Evolutionary conservation across 1,284 basidiomycete genomes (phyloP).

Genomic region (Abortiporus biennis): DNA sequence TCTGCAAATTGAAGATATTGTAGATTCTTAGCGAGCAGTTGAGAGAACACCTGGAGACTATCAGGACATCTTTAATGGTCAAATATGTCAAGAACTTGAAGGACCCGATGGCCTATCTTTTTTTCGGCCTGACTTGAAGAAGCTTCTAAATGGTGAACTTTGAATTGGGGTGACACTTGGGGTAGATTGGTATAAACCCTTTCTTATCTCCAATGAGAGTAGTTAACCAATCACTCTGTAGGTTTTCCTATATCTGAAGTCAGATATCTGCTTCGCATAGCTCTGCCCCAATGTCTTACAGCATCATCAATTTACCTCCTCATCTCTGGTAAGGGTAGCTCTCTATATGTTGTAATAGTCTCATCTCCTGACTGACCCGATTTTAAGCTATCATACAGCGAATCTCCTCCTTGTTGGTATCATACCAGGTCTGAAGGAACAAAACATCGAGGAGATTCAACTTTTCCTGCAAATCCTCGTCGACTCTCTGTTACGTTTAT

Average conservation of each 20-base stretch:
- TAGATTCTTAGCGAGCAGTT: background rate
- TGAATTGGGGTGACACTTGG: background rate
- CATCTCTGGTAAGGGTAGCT: slow-evolving; percentile 7
- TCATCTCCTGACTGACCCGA: background rate
- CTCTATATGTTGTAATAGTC: background rate
- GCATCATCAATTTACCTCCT: background rate
- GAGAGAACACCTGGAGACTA: background rate
- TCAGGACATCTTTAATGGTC: background rate
- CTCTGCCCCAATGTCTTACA: background rate
- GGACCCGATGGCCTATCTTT: background rate
- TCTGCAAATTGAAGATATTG: background rate
- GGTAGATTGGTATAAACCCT: background rate
- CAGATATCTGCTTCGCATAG: background rate
- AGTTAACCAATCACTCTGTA: background rate
- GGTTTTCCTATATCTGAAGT: background rate
- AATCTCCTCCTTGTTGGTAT: background rate
- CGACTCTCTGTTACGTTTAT: background rate
- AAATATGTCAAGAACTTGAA: background rate
- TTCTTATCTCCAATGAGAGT: background rate
- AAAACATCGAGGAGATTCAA: background rate
- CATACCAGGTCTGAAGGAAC: background rate
- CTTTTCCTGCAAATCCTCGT: background rate
- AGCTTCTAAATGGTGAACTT: background rate
- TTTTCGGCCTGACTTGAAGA: background rate
- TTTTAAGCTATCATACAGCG: background rate